Base-by-base conservation (phyloP, 306 rosid genomes). In the Medicago truncatula region DNA sequence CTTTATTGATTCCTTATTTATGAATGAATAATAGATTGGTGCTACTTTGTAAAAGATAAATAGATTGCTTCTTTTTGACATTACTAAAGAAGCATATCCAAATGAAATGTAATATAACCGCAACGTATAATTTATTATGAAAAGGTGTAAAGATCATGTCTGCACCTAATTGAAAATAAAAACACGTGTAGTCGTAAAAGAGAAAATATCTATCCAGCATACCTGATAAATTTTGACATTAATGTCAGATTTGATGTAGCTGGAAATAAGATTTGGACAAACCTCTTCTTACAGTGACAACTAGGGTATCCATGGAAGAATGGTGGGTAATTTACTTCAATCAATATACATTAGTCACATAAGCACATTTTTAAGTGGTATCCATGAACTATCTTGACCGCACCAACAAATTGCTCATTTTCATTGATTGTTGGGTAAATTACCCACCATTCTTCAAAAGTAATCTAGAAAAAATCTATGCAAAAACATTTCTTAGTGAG, bases 131-230 rank as follows among this genome's bases (percentile, higher is more conserved):
- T 70, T 67, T 68, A 73, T 73, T 38, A 15, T 54, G 8, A 73
- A 80, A 77, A 53, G 77, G 74, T 60, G 56, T 14, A 44, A 21
- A 63, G 66, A 76, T 50, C 65, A 62, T 74, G 83, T 11, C 68
- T 41, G 49, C 65, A 73, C 68, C 81, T 64, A 64, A 60, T 41
- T 44, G 15, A 28, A 76, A 70, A 62, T 43, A 13, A 31, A 41
- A 83, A 20, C 65, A 73, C 76, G 49, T 76, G 78, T 20, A 60
- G 63, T 36, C 36, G 23, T 49, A 20, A 36, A 67, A 66, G 21
- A 21, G 20, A 41, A 66, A 79, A 76, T 34, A 34, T 31, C 5
- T 65, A 9, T 71, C 9, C 25, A 46, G 54, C 78, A 23, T 49
- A 46, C 65, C 61, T 39, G 20, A 17, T 59, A 16, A 40, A 41